phyloP scores from a whole-genome alignment of 2,329 filamentous ascomycete genomes.

The Trichoderma sp. region DNA sequence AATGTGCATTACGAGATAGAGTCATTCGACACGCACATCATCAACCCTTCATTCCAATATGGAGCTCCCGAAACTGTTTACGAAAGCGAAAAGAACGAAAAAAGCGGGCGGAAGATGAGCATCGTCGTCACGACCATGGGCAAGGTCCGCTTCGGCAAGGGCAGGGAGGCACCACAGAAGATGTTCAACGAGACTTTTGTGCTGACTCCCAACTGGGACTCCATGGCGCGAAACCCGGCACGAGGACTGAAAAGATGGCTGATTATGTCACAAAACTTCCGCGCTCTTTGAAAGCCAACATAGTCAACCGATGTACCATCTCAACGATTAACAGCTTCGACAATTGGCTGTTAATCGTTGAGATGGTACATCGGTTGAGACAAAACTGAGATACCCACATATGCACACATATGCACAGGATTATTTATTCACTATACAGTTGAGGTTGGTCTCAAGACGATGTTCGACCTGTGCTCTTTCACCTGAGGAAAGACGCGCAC shows the following conservation, averaged over 20 bases:
- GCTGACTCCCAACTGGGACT: conserved; percentile 75
- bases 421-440: neutral
- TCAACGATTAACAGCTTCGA: neutral
- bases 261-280: conserved; percentile 74
- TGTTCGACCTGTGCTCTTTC: neutral
- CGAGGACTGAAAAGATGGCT: conserved; percentile 63
- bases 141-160: conserved; percentile 68
- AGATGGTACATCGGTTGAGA: neutral
- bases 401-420: neutral
- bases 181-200: conserved; percentile 82
- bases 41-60: conserved; percentile 68
- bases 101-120: conserved; percentile 63
- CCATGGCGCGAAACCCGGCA: conserved; percentile 56
- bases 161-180: conserved; percentile 63
- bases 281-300: conserved; percentile 49
- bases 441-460: neutral
- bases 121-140: conserved; percentile 76
- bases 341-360: neutral
- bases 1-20: conserved; percentile 71
- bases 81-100: conserved; percentile 49
- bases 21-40: conserved; percentile 74
- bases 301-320: neutral
- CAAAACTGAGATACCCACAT: conserved; percentile 5
- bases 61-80: conserved; percentile 56
- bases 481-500: neutral